Evolutionary conservation across 805 yeast species (phyloP), one percentile per base, ranked within the genome.

Genomic region (Metschnikowia colocasiae): DNA sequence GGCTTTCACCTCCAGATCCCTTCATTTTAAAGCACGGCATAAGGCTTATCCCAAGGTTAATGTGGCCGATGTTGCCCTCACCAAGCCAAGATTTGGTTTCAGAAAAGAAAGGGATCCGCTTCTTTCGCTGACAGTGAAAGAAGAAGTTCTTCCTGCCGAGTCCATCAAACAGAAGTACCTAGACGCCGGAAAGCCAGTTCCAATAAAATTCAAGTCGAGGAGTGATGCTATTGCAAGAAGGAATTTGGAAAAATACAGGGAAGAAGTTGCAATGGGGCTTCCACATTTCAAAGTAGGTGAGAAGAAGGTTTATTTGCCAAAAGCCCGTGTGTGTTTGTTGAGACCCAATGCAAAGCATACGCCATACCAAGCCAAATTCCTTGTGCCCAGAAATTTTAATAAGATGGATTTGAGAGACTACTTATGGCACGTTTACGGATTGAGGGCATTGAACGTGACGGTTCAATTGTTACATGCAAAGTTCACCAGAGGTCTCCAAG

Each of bases 281-380:
- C 84, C 96, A 2, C 96, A 90, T 72, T 92, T 89, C 78, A 74
- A 73, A 34, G 80, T 86, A 6, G 99, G 99, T 59, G 83, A 80
- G 5, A 81, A 78, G 54, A 74, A 85, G 53, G 73, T 86, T 8
- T 91, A 81, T 63, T 87, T 92, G 65, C 99, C 99, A 27, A 81
- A 82, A 52, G 96, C 95, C 1, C 75, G 92, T 52, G 74, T 92
- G 32, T 80, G 87, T 43, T 73, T 92, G 27, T 69, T 94, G 52
- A 79, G 96, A 62, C 96, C 97, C 36, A 87, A 87, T 60, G 97
- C 98, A n/a, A 87, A 87, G 61, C 96, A 88, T 68, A 87, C 97
- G 0, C 99, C 99, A 40, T 91, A 87, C 69, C 97, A 90, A 68
- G 98, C 98, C 42, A 90, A 89, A 65, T 94, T 94, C 68, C 81